Conservation (phyloP, 345 rosid species). For the Salix purpurea region DNA sequence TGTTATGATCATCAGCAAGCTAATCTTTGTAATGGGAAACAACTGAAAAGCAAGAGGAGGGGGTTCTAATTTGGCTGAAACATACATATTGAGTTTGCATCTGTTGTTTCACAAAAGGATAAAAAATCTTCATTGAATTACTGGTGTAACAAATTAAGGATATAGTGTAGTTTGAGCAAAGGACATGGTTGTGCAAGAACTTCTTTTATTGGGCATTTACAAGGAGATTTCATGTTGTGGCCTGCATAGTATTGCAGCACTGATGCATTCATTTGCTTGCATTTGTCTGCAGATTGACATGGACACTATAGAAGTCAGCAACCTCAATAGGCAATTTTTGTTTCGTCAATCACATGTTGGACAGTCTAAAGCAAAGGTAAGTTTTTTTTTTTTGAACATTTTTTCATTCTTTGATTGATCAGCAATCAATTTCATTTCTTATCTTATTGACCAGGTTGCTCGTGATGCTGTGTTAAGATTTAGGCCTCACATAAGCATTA, state of each 20-base stretch:
- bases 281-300: conserved; percentile 75
- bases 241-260: neutral
- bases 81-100: neutral
- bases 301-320: conserved; percentile 99
- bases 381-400: neutral
- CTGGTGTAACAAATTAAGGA: neutral
- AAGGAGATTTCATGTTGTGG: neutral
- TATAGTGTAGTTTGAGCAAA: neutral
- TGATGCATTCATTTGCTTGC: neutral
- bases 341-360: conserved; percentile 95
- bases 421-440: neutral
- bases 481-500: conserved; percentile 78
- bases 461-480: conserved; percentile 92
- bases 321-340: conserved; percentile 91
- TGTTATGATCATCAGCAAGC: neutral
- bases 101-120: neutral
- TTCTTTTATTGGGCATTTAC: neutral
- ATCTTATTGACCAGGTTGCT: conserved; percentile 64
- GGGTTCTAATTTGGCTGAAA: neutral
- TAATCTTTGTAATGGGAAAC: neutral
- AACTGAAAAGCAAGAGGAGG: neutral
- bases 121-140: neutral
- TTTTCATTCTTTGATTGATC: neutral
- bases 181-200: neutral
- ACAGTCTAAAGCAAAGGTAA: conserved; percentile 93